Evolutionary conservation across 2,329 filamentous ascomycete genomes (phyloP).

Genomic region (Westerdykella aurantiaca): DNA sequence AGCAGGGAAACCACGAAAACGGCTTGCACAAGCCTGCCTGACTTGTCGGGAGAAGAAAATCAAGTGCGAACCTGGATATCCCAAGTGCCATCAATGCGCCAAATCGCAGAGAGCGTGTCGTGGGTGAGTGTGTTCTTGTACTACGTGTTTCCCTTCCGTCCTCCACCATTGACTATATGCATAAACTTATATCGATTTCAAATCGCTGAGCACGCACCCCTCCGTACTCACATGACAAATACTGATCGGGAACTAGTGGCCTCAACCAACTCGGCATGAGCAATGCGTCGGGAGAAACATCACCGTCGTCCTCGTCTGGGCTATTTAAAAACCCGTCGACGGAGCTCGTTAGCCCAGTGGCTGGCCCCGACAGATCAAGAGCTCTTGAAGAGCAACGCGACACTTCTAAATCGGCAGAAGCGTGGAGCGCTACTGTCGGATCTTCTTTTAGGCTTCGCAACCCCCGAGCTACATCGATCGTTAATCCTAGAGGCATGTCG

Average conservation of each 20-base stretch:
- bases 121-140: constrained; percentile 43
- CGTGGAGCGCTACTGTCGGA: constrained; percentile 19
- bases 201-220: constrained; percentile 13
- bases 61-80: constrained; percentile 85
- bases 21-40: constrained; percentile 84
- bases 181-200: constrained; percentile 17
- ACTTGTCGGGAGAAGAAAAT: constrained; percentile 97
- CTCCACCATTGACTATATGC: constrained; percentile 10
- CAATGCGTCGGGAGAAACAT: constrained; percentile 30
- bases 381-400: constrained; percentile 28
- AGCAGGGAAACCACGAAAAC: constrained; percentile 86
- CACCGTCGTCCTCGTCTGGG: constrained; percentile 25
- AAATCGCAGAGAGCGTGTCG: constrained; percentile 83
- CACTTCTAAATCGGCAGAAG: constrained; percentile 21
- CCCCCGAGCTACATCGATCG: constrained; percentile 19
- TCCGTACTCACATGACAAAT: constrained; percentile 27
- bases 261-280: constrained; percentile 26
- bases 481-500: constrained; percentile 26
- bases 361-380: constrained; percentile 24
- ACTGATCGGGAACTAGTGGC: constrained; percentile 25
- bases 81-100: constrained; percentile 84
- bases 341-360: constrained; percentile 27
- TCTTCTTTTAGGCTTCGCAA: constrained; percentile 22
- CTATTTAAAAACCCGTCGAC: constrained; percentile 28
- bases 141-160: constrained; percentile 6